Percentiles rank a stretch among this genome's conserved stretches.
Conservation (phyloP, 257 asterid genomes). For the Cinchona pubescens region DNA sequence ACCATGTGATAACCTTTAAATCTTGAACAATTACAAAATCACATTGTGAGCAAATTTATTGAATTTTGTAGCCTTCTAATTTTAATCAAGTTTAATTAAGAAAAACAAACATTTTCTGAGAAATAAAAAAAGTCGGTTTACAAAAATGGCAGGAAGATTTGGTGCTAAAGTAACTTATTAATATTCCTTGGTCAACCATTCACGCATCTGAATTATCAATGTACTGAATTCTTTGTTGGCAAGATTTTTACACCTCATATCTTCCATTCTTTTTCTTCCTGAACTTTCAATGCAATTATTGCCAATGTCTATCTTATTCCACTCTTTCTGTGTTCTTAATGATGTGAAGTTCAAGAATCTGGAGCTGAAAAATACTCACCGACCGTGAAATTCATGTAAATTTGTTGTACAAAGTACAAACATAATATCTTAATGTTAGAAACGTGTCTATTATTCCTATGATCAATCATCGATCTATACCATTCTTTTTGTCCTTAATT, state of each 20-base stretch:
- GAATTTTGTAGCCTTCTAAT: not conserved
- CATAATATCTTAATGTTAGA: not conserved
- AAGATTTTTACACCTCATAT: slow-evolving; percentile 28
- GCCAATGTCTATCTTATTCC: not conserved
- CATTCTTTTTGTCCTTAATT: not conserved
- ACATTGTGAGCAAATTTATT: no score
- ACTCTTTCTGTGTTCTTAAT: not conserved
- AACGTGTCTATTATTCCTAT: not conserved
- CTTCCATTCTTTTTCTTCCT: slow-evolving; percentile 2
- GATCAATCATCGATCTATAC: not conserved
- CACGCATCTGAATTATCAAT: slow-evolving; percentile 19
- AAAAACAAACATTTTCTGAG: no score
- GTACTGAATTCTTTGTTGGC: not conserved
- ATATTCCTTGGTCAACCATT: not conserved
- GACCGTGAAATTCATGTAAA: not conserved
- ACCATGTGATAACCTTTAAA: not conserved
- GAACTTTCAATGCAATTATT: not conserved
- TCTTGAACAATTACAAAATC: no score
- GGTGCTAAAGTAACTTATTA: no score
- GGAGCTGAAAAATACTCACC: not conserved
- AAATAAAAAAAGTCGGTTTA: no score
- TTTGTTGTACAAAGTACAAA: not conserved
- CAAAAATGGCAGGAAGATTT: no score
- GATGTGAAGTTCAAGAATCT: not conserved
- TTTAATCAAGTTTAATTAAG: no score